These are phyloP conservation scores for Cercospora sp. DNA, from an alignment of 2,329 filamentous ascomycete species.

Conservation along the genomic window DNA sequence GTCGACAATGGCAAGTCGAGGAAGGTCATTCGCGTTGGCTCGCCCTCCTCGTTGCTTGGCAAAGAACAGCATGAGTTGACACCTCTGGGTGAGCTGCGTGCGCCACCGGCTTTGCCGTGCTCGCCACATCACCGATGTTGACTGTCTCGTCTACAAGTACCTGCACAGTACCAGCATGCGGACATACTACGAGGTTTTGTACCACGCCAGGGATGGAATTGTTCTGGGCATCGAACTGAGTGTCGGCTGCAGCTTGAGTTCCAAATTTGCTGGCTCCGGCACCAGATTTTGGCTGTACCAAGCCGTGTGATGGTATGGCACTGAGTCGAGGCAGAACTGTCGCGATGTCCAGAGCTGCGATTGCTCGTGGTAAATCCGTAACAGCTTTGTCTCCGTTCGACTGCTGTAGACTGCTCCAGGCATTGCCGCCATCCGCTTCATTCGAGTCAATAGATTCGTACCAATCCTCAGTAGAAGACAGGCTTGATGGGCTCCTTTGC, in stretches of 20 bases:
- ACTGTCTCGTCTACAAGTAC: slow-evolving; percentile 38
- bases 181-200: slow-evolving; percentile 29
- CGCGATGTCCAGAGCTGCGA: slow-evolving; percentile 75
- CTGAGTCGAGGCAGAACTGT: slow-evolving; percentile 70
- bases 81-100: slow-evolving; percentile 73
- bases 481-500: background rate
- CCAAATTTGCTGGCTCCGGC: slow-evolving; percentile 33
- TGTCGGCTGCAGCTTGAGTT: slow-evolving; percentile 32
- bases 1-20: slow-evolving; percentile 33
- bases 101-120: slow-evolving; percentile 31
- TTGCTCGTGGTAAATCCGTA: slow-evolving; percentile 62
- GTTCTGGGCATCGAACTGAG: slow-evolving; percentile 29
- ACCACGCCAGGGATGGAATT: slow-evolving; percentile 19
- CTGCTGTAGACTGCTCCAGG: background rate
- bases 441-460: slow-evolving; percentile 25
- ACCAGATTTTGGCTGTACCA: slow-evolving; percentile 29
- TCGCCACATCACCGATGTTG: slow-evolving; percentile 31
- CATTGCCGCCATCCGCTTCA: slow-evolving; percentile 44
- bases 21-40: slow-evolving; percentile 21
- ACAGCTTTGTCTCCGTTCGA: slow-evolving; percentile 7
- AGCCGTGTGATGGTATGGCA: slow-evolving; percentile 53
- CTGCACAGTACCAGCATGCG: slow-evolving; percentile 25
- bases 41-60: slow-evolving; percentile 10
- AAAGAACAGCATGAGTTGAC: slow-evolving; percentile 73
- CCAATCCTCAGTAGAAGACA: slow-evolving; percentile 33